phyloP scores from a whole-genome alignment of 345 rosid genomes.

The Syzygium aromaticum region DNA sequence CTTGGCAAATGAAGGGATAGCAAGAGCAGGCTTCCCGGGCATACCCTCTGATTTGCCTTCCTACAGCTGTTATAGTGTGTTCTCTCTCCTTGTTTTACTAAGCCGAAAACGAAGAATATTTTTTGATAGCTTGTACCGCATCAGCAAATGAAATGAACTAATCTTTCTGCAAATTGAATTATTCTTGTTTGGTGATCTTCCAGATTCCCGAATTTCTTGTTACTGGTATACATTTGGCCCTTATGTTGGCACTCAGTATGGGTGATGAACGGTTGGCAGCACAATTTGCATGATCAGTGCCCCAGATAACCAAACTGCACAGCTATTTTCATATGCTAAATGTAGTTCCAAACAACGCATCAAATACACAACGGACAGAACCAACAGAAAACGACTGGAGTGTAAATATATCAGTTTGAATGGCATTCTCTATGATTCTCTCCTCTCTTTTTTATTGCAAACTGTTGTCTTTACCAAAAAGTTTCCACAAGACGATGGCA shows the following conservation, averaged over 20 bases:
- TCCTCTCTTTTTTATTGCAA: not conserved
- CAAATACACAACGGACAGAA: not conserved
- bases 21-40: not conserved
- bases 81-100: not conserved
- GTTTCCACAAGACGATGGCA: not conserved
- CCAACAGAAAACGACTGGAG: not conserved
- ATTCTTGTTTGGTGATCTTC: not conserved
- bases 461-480: not conserved
- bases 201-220: not conserved
- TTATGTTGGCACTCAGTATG: not conserved
- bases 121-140: not conserved
- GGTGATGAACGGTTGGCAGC: not conserved
- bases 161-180: not conserved
- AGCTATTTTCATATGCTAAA: not conserved
- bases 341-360: not conserved
- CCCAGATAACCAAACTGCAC: not conserved
- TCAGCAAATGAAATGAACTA: not conserved
- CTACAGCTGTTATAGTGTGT: not conserved
- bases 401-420: not conserved
- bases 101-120: not conserved
- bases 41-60: not conserved
- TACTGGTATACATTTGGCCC: not conserved
- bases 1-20: conserved; percentile 41
- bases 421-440: not conserved
- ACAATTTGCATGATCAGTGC: not conserved